phyloP scores from a whole-genome alignment of 495 filamentous ascomycete genomes.

The Aspergillus bertholletiae region DNA sequence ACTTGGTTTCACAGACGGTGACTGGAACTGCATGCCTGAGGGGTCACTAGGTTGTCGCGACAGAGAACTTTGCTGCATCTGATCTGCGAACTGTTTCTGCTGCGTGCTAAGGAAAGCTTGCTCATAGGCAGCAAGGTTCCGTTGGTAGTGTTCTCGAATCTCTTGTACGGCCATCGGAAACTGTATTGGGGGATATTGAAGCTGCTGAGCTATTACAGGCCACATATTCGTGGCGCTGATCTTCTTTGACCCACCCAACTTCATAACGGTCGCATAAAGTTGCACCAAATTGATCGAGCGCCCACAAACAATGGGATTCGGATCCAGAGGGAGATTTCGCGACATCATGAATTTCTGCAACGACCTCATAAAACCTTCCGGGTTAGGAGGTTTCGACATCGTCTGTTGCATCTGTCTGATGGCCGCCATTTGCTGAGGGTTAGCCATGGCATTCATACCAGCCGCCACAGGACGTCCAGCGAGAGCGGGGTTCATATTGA shows the following conservation, averaged over 20 bases:
- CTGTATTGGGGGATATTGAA: constrained; percentile 66
- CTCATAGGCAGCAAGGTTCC: constrained; percentile 72
- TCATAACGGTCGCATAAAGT: constrained; percentile 72
- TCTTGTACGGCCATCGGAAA: constrained; percentile 63
- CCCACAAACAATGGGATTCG: constrained; percentile 64
- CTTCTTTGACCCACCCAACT: constrained; percentile 74
- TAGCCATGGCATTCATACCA: constrained; percentile 43
- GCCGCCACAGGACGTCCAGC: constrained; percentile 35
- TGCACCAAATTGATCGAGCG: constrained; percentile 67
- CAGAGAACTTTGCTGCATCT: constrained; percentile 50
- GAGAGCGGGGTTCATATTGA: constrained; percentile 54
- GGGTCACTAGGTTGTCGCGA: constrained; percentile 37
- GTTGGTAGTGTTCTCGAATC: constrained; percentile 67
- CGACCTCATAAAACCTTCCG: constrained; percentile 71
- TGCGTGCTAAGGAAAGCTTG: constrained; percentile 62
- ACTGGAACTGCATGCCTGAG: constrained; percentile 38
- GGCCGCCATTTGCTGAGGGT: constrained; percentile 46
- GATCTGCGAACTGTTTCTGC: constrained; percentile 48
- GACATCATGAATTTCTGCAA: constrained; percentile 68
- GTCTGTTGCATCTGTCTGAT: constrained; percentile 60
- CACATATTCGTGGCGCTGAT: constrained; percentile 66
- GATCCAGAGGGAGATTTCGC: constrained; percentile 64
- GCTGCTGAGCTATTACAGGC: constrained; percentile 61
- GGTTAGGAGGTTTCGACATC: constrained; percentile 53
- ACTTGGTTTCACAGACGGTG: constrained; percentile 30